A percentile compares a stretch with the other conserved stretches of the same genome.
Conservation (phyloP, 768 basidiomycete genomes). For the Lentinula raphanica region DNA sequence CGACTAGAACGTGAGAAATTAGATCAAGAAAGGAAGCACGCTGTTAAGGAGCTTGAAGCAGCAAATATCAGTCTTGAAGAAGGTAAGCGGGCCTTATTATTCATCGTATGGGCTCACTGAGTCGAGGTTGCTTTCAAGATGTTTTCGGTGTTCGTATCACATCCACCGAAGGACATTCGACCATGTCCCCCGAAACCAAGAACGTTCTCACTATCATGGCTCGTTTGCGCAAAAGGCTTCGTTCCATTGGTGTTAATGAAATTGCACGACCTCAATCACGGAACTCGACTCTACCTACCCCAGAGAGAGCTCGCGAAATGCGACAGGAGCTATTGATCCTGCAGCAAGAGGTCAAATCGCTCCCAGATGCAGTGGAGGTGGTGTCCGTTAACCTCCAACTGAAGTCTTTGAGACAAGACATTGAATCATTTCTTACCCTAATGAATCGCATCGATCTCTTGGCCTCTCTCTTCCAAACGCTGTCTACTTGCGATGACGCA, state of each 20-base stretch:
- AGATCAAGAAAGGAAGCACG: constrained; percentile 15
- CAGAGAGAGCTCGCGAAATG: constrained; percentile 43
- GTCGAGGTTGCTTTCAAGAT: constrained; percentile 33
- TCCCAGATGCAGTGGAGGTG: constrained; percentile 42
- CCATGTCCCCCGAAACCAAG: constrained; percentile 33
- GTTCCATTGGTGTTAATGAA: constrained; percentile 56
- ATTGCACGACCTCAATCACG: constrained; percentile 36
- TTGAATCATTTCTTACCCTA: constrained; percentile 43
- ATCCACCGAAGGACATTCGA: constrained; percentile 24
- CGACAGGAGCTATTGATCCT: constrained; percentile 42
- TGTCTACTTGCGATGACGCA: constrained; percentile 62
- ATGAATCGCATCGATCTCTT: constrained; percentile 50
- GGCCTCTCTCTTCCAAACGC: constrained; percentile 43
- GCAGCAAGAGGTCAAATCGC: constrained; percentile 34
- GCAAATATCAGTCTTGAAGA: constrained; percentile 15
- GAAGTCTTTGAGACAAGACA: constrained; percentile 53
- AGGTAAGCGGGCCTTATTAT: background rate
- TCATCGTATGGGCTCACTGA: background rate
- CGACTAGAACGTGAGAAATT: constrained; percentile 15
- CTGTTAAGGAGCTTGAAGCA: constrained; percentile 11
- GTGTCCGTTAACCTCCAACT: constrained; percentile 49
- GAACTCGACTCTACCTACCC: constrained; percentile 45
- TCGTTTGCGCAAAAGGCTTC: constrained; percentile 53
- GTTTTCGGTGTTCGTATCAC: constrained; percentile 46
- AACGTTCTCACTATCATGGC: constrained; percentile 48